phyloP scores from a whole-genome alignment of 805 yeast genomes.

The Schizosaccharomyces octosporus region DNA sequence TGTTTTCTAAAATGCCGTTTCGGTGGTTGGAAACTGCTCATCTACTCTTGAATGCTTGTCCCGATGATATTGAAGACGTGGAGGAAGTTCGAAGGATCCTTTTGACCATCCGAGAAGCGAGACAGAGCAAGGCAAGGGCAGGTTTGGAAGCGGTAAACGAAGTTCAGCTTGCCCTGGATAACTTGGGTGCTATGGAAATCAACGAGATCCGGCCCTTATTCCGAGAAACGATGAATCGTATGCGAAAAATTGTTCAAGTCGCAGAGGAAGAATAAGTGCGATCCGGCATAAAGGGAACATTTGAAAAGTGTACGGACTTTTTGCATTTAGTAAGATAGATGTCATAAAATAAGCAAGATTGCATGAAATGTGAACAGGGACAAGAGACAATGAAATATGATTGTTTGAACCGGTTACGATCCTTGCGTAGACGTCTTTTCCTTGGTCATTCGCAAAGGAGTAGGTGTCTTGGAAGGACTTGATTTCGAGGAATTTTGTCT shows the following conservation, averaged over 20 bases:
- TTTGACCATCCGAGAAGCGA: slow-evolving; percentile 64
- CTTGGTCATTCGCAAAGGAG: too few relatives aligned
- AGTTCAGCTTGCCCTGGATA: slow-evolving; percentile 58
- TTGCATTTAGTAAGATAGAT: too few relatives aligned
- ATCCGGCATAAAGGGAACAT: background rate
- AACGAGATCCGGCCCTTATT: slow-evolving; percentile 73
- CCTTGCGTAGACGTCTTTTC: too few relatives aligned
- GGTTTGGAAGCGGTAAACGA: slow-evolving; percentile 64
- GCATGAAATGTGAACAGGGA: too few relatives aligned
- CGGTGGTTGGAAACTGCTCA: slow-evolving; percentile 55
- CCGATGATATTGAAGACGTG: slow-evolving; percentile 54
- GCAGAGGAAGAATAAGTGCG: background rate
- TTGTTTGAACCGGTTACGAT: too few relatives aligned
- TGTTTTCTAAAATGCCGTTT: slow-evolving; percentile 56
- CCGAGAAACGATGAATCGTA: slow-evolving; percentile 52
- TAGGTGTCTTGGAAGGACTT: background rate
- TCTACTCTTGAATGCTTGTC: slow-evolving; percentile 21
- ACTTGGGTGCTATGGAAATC: slow-evolving; percentile 60
- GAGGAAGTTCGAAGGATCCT: slow-evolving; percentile 44
- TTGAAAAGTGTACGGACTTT: background rate
- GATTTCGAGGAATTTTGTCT: background rate
- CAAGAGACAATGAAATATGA: too few relatives aligned
- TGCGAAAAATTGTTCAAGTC: slow-evolving; percentile 18
- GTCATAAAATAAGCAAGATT: too few relatives aligned
- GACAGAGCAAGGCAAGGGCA: slow-evolving; percentile 55